These are phyloP conservation scores for Alternaria solani DNA, from an alignment of 2,329 filamentous ascomycete genomes.

Conservation along the genomic window DNA sequence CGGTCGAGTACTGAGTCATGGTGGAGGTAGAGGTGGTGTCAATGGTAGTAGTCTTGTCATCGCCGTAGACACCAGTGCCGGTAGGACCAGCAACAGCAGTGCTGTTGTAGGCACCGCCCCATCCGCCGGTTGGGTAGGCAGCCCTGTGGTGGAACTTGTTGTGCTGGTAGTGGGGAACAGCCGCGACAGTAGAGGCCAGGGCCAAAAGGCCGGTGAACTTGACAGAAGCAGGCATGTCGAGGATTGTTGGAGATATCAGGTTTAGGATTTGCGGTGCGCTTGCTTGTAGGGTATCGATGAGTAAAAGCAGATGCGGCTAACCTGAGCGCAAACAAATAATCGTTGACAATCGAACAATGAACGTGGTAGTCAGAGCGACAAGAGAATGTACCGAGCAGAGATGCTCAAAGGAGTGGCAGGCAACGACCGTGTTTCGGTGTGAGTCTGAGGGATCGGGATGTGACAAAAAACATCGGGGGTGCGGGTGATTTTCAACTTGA, in stretches of 20 bases:
- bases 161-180: constrained; percentile 47
- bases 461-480: constrained; percentile 6
- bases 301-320: constrained; percentile 18
- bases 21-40: constrained; percentile 36
- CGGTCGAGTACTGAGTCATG: constrained; percentile 37
- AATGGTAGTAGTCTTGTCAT: constrained; percentile 37
- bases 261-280: constrained; percentile 6
- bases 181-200: constrained; percentile 52
- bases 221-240: constrained; percentile 47
- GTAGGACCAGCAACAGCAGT: constrained; percentile 31
- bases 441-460: constrained; percentile 12
- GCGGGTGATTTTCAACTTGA: constrained; percentile 12
- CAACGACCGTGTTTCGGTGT: constrained; percentile 14
- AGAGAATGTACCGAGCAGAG: constrained; percentile 22
- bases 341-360: constrained; percentile 19
- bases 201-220: constrained; percentile 54
- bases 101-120: constrained; percentile 36
- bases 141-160: constrained; percentile 40
- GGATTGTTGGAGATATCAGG: constrained; percentile 19
- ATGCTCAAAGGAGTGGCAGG: constrained; percentile 17
- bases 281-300: constrained; percentile 15
- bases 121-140: constrained; percentile 45
- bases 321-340: constrained; percentile 20
- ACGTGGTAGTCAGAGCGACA: constrained; percentile 13
- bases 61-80: constrained; percentile 28